A percentile compares a stretch with the other conserved stretches of the same genome.
Conservation (phyloP, 305 asterid species). For the Plantago coronopus region DNA sequence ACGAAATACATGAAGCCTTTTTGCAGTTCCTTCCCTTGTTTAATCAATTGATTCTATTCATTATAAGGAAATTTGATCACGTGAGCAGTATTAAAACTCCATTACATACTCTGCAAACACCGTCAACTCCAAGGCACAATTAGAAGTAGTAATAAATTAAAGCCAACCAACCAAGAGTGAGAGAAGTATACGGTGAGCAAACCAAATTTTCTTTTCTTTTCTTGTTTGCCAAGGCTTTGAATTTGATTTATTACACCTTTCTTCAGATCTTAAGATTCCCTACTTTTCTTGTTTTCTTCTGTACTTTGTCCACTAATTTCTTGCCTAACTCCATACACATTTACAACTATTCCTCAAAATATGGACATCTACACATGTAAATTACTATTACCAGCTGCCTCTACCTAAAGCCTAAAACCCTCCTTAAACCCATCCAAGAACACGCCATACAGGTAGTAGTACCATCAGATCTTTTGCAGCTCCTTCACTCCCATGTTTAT, state of each 20-base stretch:
- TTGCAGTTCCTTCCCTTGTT: no score
- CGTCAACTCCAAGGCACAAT: not conserved
- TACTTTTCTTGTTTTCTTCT: no score
- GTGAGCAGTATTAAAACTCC: no score
- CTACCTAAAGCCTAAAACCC: slow-evolving; percentile 24
- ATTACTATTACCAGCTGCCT: not conserved
- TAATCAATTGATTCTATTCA: no score
- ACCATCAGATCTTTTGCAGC: no score
- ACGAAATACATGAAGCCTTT: no score
- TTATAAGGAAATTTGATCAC: no score
- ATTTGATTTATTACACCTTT: not conserved
- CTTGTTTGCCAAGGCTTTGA: slow-evolving; percentile 11
- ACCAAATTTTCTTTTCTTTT: slow-evolving; percentile 4
- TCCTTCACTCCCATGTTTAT: no score
- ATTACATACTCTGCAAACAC: no score
- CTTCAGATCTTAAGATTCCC: not conserved
- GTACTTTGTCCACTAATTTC: not conserved
- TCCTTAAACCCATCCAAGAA: slow-evolving; percentile 26
- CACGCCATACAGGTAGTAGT: no score
- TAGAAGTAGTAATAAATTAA: not conserved
- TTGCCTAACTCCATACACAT: not conserved
- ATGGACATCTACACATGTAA: slow-evolving; percentile 20
- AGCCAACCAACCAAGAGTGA: not conserved
- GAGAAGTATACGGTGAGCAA: not conserved
- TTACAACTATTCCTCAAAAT: slow-evolving; percentile 19